A percentile compares a stretch with the other conserved stretches of the same genome.
Evolutionary conservation across 257 asterid species (phyloP).

Genomic region (Nyctanthes arbortristis): DNA sequence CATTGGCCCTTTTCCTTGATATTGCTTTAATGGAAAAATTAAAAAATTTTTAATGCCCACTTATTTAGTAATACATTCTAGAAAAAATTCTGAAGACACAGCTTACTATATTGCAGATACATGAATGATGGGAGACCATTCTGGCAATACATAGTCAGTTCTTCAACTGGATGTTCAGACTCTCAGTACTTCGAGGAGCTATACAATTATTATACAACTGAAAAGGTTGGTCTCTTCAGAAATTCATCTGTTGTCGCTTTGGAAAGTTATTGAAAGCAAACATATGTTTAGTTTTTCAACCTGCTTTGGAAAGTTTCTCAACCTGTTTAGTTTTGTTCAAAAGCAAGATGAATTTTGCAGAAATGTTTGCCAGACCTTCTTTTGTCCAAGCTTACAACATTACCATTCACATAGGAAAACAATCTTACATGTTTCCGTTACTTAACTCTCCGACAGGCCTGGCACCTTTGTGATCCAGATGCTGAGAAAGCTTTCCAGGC

Average conservation of each 20-base stretch:
- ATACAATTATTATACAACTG: slow-evolving; percentile 81
- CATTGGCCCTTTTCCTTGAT: not conserved
- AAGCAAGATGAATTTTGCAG: not conserved
- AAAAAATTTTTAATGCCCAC: not conserved
- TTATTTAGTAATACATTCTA: not conserved
- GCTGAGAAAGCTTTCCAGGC: slow-evolving; percentile 83
- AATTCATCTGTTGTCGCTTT: not conserved
- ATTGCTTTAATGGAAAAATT: slow-evolving; percentile 11
- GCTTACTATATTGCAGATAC: slow-evolving; percentile 46
- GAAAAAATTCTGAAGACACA: not conserved
- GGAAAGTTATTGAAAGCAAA: not conserved
- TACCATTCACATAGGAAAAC: not conserved
- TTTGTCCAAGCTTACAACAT: not conserved
- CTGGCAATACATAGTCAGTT: slow-evolving; percentile 94
- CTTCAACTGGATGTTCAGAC: slow-evolving; percentile 95
- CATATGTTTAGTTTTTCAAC: not conserved
- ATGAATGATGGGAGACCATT: slow-evolving; percentile 95
- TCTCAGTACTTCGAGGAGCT: slow-evolving; percentile 95
- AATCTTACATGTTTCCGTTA: not conserved
- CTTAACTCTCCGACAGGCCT: slow-evolving; percentile 60
- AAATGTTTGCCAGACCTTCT: slow-evolving; percentile 10
- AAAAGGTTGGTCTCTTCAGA: slow-evolving; percentile 53
- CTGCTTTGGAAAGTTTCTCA: not conserved
- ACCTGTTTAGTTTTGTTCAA: not conserved
- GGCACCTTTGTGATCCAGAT: slow-evolving; percentile 95